Evolutionary conservation across 306 rosid species (phyloP).

Genomic region (Glycine soja): DNA sequence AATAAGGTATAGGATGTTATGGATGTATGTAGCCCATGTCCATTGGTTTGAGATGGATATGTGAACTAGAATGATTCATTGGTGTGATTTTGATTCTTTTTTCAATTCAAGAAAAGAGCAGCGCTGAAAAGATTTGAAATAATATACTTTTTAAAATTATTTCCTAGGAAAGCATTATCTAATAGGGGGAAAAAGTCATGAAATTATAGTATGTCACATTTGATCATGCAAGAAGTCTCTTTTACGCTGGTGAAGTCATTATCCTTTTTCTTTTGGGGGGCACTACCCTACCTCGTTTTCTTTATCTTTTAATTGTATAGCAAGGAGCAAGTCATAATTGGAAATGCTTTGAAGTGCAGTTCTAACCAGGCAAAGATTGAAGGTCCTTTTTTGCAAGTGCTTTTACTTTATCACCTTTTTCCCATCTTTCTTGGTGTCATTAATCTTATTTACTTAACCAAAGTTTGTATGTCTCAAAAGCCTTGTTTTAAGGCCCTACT

Average conservation of each 20-base stretch:
- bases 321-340: slow-evolving; percentile 44
- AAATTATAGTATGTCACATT: slow-evolving; percentile 36
- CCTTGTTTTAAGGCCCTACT: slow-evolving; percentile 52
- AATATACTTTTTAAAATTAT: slow-evolving; percentile 16
- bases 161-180: slow-evolving; percentile 30
- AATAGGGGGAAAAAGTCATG: slow-evolving; percentile 7
- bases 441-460: slow-evolving; percentile 47
- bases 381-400: slow-evolving; percentile 35
- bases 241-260: slow-evolving; percentile 38
- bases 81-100: slow-evolving; percentile 30
- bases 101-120: slow-evolving; percentile 31
- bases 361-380: slow-evolving; percentile 44
- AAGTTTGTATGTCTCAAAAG: slow-evolving; percentile 43
- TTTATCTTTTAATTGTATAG: slow-evolving; percentile 31
- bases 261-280: slow-evolving; percentile 42
- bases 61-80: not conserved
- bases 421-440: slow-evolving; percentile 44
- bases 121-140: not conserved
- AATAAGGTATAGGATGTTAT: not conserved
- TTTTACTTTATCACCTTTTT: slow-evolving; percentile 50
- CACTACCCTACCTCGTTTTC: slow-evolving; percentile 45
- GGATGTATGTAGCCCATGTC: not conserved
- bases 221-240: slow-evolving; percentile 30
- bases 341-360: slow-evolving; percentile 50
- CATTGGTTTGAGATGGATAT: slow-evolving; percentile 16